Percentiles rank a stretch among this genome's conserved stretches.
Conservation (phyloP, 2,329 filamentous ascomycete genomes). For the Ilyonectria destructans region DNA sequence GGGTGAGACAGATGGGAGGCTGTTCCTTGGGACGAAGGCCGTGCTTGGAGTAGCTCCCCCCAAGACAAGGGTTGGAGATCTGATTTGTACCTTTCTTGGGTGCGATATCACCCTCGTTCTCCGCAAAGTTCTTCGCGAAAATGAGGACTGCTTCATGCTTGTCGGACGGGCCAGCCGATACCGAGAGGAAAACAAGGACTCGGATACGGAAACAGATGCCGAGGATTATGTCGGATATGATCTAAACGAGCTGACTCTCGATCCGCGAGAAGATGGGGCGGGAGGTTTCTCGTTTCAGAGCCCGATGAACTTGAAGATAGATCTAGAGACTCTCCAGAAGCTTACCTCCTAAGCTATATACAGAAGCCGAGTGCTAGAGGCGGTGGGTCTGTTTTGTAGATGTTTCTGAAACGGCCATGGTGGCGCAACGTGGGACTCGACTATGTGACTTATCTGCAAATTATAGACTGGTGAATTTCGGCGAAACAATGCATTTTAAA, state of each 20-base stretch:
- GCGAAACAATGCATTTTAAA: too few species aligned
- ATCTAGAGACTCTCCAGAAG: not conserved
- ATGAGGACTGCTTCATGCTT: not conserved
- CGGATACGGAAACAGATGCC: not conserved
- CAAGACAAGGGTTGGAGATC: not conserved
- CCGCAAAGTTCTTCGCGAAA: not conserved
- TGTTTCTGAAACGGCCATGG: not conserved
- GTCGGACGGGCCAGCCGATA: not conserved
- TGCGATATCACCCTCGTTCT: not conserved
- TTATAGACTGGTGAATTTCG: too few species aligned
- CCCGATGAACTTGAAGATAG: not conserved
- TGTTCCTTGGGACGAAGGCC: not conserved
- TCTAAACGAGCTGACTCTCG: not conserved
- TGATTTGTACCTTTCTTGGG: not conserved
- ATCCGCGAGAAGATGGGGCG: not conserved
- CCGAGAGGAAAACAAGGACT: not conserved
- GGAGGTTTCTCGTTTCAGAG: not conserved
- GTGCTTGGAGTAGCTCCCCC: not conserved
- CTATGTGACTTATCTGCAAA: too few species aligned
- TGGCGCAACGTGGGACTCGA: too few species aligned
- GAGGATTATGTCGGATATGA: not conserved
- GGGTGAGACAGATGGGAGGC: not conserved
- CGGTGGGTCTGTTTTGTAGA: not conserved
- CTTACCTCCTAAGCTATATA: not conserved
- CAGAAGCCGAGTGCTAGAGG: not conserved